phyloP scores from a whole-genome alignment of 1,139 yeast genomes.

The Arxiozyma slooffiae region DNA sequence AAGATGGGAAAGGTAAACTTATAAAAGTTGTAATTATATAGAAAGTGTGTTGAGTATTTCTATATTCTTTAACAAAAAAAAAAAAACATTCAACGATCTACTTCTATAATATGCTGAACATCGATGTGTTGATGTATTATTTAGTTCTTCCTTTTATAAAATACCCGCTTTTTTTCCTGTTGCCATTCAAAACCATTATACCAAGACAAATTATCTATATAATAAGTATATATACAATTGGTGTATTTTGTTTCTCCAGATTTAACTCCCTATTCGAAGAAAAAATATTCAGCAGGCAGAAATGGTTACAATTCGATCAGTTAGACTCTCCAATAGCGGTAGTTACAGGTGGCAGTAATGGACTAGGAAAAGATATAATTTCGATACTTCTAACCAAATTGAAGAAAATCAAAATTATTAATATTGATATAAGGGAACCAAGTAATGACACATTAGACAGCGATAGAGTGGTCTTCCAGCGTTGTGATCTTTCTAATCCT shows the following conservation, averaged over 20 bases:
- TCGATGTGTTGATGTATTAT: slow-evolving; percentile 12
- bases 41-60: no score
- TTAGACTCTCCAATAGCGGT: slow-evolving; percentile 20
- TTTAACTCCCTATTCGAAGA: background rate
- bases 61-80: slow-evolving; percentile 1
- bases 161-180: slow-evolving; percentile 12
- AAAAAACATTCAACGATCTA: background rate
- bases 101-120: slow-evolving; percentile 7
- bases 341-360: slow-evolving; percentile 59
- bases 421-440: slow-evolving; percentile 42
- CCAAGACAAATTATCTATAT: background rate
- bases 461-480: slow-evolving; percentile 28
- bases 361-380: slow-evolving; percentile 46
- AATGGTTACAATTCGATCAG: background rate
- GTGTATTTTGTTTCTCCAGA: background rate
- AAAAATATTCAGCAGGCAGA: background rate
- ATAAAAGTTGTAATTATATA: no score
- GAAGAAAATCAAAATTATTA: slow-evolving; percentile 34
- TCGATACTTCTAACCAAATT: slow-evolving; percentile 29
- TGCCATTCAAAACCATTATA: slow-evolving; percentile 7
- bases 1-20: background rate
- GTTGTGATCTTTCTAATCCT: slow-evolving; percentile 46
- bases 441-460: slow-evolving; percentile 10
- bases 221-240: background rate
- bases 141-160: slow-evolving; percentile 14